Conservation (phyloP, 495 filamentous ascomycete genomes). For the Cudoniella acicularis region DNA sequence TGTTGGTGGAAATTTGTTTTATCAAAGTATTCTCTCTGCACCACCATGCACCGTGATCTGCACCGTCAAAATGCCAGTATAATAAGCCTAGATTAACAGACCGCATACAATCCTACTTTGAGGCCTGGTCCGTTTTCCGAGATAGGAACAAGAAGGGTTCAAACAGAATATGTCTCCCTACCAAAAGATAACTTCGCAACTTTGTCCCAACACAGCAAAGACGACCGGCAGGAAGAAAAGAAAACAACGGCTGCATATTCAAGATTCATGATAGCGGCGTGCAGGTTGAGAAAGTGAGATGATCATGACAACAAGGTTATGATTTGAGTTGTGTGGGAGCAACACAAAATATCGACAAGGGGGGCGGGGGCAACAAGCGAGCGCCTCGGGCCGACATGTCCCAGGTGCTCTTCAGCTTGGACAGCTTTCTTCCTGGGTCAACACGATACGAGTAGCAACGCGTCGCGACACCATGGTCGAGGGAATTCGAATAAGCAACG, state of each 20-base stretch:
- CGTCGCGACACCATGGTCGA: not conserved
- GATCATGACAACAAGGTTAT: not conserved
- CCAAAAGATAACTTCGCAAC: not conserved
- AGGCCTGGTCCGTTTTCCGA: too few species aligned
- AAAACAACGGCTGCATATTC: too few species aligned
- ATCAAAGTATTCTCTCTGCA: not conserved
- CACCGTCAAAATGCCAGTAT: not conserved
- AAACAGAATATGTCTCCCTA: not conserved
- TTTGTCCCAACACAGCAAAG: not conserved
- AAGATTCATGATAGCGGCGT: too few species aligned
- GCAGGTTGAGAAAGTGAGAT: too few species aligned
- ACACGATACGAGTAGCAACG: not conserved
- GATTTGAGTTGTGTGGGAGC: not conserved
- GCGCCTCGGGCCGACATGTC: not conserved
- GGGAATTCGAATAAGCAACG: not conserved
- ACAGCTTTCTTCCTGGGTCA: not conserved
- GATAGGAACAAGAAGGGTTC: too few species aligned
- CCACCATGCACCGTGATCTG: not conserved
- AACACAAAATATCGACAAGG: not conserved
- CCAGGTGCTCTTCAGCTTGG: not conserved
- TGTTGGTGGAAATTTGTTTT: not conserved
- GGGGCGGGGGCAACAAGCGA: not conserved
- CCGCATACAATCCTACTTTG: too few species aligned
- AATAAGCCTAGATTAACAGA: too few species aligned
- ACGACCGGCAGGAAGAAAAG: not conserved